Conservation (phyloP, 306 rosid species). For the Oxytropis ochrocephala region DNA sequence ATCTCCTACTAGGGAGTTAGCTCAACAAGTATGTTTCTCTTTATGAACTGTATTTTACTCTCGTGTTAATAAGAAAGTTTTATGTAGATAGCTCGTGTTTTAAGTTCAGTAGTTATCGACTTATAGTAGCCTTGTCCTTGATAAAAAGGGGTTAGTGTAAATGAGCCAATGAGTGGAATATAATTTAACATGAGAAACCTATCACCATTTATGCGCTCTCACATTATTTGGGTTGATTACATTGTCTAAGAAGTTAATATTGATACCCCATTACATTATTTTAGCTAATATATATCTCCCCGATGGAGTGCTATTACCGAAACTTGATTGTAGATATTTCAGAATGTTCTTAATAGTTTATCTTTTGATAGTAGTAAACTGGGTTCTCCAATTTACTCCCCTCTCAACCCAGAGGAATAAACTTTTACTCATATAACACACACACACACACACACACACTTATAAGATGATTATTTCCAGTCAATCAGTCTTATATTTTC, state of each 20-base stretch:
- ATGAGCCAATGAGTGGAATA: neutral
- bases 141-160: neutral
- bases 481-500: neutral
- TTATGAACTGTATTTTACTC: neutral
- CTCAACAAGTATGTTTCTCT: conserved; percentile 71
- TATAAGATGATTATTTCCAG: neutral
- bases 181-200: neutral
- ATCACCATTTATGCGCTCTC: neutral
- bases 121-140: neutral
- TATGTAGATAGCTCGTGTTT: neutral
- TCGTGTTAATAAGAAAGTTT: neutral
- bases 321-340: neutral
- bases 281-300: neutral
- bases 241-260: neutral
- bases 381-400: too few species aligned
- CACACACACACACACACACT: too few species aligned
- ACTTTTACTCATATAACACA: too few species aligned
- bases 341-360: neutral
- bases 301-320: neutral
- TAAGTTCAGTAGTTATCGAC: neutral
- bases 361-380: neutral
- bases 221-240: neutral
- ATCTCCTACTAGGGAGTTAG: conserved; percentile 94
- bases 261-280: neutral
- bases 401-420: too few species aligned